A percentile compares a stretch with the other conserved stretches of the same genome.
Evolutionary conservation across 2,329 filamentous ascomycete genomes (phyloP).

Genomic region (Fusarium xyrophilum): DNA sequence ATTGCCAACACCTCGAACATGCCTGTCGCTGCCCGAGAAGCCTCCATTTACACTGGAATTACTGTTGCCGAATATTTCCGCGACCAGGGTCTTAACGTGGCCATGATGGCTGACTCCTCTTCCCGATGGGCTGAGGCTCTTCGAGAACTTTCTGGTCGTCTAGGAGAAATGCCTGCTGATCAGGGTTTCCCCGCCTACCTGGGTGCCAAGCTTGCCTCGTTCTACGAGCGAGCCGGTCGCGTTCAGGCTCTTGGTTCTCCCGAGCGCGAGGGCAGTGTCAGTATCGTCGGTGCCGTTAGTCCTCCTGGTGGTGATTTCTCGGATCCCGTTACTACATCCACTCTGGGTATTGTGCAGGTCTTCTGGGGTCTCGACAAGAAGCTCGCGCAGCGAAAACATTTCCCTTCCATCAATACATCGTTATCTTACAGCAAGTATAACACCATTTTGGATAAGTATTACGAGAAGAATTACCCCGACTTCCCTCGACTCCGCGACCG

Average conservation of each 20-base stretch:
- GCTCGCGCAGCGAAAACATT: conserved; percentile 97
- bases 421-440: conserved; percentile 98
- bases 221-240: conserved; percentile 97
- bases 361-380: conserved; percentile 99
- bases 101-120: conserved; percentile 99
- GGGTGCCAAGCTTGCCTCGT: conserved; percentile 94
- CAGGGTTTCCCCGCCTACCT: conserved; percentile 99
- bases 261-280: conserved; percentile 88
- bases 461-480: conserved; percentile 90
- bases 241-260: conserved; percentile 87
- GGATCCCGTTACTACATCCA: conserved; percentile 93
- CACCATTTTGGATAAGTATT: conserved; percentile 85
- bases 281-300: conserved; percentile 96
- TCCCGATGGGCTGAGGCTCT: conserved; percentile 98
- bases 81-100: conserved; percentile 95
- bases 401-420: conserved; percentile 96
- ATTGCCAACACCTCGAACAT: conserved; percentile 99
- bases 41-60: conserved; percentile 97
- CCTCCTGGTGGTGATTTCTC: conserved; percentile 99
- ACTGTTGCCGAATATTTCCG: conserved; percentile 96
- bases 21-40: conserved; percentile 97
- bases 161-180: conserved; percentile 99
- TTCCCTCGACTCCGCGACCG: conserved; percentile 93
- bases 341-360: conserved; percentile 96
- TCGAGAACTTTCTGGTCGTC: conserved; percentile 96